These are phyloP conservation scores for Nemania sp. DNA, from an alignment of 2,329 filamentous ascomycete genomes.

Conservation along the genomic window DNA sequence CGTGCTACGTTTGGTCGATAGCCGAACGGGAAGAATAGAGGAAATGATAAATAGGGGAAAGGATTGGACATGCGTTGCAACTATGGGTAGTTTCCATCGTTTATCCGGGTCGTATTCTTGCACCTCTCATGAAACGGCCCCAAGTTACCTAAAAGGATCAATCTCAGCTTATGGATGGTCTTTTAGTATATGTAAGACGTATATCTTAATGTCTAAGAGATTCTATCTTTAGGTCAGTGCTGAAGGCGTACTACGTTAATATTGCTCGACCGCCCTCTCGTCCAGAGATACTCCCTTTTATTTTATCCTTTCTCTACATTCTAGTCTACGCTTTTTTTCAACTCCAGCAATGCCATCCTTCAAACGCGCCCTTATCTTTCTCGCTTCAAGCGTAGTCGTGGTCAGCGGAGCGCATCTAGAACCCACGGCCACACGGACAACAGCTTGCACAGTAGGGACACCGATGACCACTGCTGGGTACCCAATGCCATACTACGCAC, in stretches of 20 bases:
- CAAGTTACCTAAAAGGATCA: neutral
- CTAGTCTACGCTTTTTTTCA: no score
- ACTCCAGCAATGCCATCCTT: conserved; percentile 11
- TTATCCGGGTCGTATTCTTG: neutral
- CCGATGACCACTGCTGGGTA: conserved; percentile 49
- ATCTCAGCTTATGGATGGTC: no score
- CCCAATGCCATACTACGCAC: conserved; percentile 47
- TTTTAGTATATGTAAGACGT: no score
- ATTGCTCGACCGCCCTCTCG: no score
- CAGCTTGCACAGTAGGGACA: conserved; percentile 45
- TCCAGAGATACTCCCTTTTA: no score
- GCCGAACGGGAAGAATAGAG: conserved; percentile 28
- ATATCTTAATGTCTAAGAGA: neutral
- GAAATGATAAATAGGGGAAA: neutral
- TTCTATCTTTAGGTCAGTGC: neutral
- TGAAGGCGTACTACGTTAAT: no score
- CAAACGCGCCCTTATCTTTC: conserved; percentile 6
- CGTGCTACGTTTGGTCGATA: conserved; percentile 19
- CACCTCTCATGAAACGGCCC: neutral
- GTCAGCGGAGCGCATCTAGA: conserved; percentile 37
- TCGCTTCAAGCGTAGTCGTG: conserved; percentile 14
- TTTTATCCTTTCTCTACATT: neutral
- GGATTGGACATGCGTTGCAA: conserved; percentile 3
- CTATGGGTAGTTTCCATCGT: neutral
- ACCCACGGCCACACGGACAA: conserved; percentile 15